These are phyloP conservation scores for Rhodomyrtus psidioides DNA, from an alignment of 441 rosid species.

Conservation along the genomic window DNA sequence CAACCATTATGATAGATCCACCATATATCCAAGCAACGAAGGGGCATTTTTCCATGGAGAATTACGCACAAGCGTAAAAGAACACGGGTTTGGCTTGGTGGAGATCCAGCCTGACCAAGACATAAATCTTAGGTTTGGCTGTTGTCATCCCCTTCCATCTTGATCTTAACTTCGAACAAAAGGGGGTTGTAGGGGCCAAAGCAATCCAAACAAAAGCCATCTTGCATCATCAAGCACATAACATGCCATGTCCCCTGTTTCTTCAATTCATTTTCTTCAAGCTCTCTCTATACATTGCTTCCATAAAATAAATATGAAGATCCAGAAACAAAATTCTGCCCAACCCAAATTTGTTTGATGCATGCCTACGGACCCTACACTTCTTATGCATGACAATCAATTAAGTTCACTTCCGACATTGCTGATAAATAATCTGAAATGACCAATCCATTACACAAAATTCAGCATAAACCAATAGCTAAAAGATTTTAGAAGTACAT, in stretches of 20 bases:
- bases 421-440: neutral
- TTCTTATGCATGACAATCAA: neutral
- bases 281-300: neutral
- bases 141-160: neutral
- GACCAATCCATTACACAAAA: neutral
- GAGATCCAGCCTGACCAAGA: neutral
- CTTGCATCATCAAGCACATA: neutral
- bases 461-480: neutral
- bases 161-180: neutral
- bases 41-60: neutral
- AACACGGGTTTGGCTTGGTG: neutral
- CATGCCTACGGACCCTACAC: neutral
- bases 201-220: neutral
- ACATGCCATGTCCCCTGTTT: neutral
- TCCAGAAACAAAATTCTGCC: neutral
- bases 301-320: neutral
- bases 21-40: neutral
- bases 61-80: neutral
- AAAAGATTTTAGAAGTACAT: neutral
- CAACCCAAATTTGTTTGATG: neutral
- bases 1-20: neutral
- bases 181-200: neutral
- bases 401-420: neutral
- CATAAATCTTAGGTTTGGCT: neutral
- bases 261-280: neutral